A percentile compares a stretch with the other conserved stretches of the same genome.
Conservation (phyloP, 78 protist species). For the Dictyostelium citrinum region DNA sequence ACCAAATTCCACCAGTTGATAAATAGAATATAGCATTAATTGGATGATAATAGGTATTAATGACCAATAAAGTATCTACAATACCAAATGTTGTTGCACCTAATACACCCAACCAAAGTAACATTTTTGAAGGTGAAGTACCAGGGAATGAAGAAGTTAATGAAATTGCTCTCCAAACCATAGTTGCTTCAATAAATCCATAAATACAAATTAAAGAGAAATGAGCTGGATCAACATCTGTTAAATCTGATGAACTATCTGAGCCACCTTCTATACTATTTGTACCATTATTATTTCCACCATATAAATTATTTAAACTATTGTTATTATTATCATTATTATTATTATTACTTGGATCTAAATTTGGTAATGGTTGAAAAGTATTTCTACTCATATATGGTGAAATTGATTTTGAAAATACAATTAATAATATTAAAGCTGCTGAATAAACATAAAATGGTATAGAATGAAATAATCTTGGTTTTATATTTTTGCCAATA, state of each 20-base stretch:
- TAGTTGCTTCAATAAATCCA: constrained; percentile 40
- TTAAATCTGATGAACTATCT: not conserved
- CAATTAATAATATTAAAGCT: constrained; percentile 9
- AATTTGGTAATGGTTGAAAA: not conserved
- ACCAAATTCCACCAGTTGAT: constrained; percentile 26
- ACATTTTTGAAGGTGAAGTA: constrained; percentile 1
- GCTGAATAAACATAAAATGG: constrained; percentile 55
- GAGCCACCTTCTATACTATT: not conserved
- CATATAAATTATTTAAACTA: too few relatives aligned
- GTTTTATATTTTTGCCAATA: constrained; percentile 48
- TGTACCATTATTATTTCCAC: not conserved
- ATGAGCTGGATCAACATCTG: constrained; percentile 15
- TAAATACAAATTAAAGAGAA: constrained; percentile 16
- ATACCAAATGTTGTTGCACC: constrained; percentile 39
- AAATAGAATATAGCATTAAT: constrained; percentile 27
- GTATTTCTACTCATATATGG: constrained; percentile 17
- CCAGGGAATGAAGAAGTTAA: constrained; percentile 33
- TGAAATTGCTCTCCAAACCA: constrained; percentile 64
- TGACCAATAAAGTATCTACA: constrained; percentile 29
- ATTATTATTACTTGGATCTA: not conserved
- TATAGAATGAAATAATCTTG: constrained; percentile 36
- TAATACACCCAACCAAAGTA: constrained; percentile 12
- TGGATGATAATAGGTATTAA: constrained; percentile 32
- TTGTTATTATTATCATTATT: not conserved
- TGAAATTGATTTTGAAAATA: constrained; percentile 53